These are phyloP conservation scores for Colletotrichum sp. DNA, from an alignment of 2,329 filamentous ascomycete genomes.

Conservation along the genomic window DNA sequence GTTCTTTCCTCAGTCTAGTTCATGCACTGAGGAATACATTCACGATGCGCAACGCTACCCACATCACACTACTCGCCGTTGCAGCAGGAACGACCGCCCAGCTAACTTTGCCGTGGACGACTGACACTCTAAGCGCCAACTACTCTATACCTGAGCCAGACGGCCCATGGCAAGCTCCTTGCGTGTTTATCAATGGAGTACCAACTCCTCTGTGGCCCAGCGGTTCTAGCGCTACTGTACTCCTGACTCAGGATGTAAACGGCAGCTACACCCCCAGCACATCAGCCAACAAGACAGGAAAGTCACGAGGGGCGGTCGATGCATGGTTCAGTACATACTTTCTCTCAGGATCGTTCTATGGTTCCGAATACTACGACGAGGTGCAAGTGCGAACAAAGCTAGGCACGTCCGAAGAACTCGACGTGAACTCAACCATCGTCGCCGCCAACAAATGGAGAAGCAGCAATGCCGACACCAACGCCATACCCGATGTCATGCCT, in stretches of 20 bases:
- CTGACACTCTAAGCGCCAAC: background rate
- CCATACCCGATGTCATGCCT: background rate
- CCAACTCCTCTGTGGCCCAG: background rate
- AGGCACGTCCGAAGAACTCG: background rate
- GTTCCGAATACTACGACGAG: background rate
- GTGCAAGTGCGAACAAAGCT: background rate
- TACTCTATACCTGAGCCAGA: background rate
- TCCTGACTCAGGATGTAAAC: background rate
- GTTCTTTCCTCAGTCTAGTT: background rate
- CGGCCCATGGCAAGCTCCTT: conserved; percentile 2
- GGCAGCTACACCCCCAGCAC: background rate
- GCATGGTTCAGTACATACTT: background rate
- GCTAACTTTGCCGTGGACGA: background rate
- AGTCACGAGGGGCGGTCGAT: background rate
- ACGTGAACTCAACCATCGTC: background rate
- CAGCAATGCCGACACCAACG: background rate
- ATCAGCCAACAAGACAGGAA: background rate
- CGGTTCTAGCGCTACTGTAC: background rate
- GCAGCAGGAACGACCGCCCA: background rate
- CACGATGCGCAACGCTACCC: background rate
- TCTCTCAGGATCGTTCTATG: background rate
- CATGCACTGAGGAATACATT: background rate
- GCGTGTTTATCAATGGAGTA: background rate
- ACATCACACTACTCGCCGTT: background rate
- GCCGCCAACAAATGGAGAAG: background rate